Evolutionary conservation across 2,329 filamentous ascomycete species (phyloP), one percentile per base, ranked within the genome.

Genomic region (Chaetomiaceae sp.): DNA sequence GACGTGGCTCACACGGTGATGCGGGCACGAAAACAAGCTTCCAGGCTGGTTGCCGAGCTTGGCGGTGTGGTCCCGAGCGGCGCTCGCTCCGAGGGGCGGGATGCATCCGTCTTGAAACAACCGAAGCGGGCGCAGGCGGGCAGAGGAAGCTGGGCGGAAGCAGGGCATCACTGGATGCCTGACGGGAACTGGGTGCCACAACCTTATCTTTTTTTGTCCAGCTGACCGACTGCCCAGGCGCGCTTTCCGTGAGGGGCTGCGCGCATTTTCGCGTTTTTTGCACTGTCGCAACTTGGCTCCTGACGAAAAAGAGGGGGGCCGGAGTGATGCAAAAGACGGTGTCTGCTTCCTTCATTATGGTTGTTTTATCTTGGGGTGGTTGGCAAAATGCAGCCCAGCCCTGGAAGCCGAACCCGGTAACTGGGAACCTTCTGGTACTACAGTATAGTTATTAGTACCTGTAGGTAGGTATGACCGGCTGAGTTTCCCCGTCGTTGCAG

Each of bases 161-260:
- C 14, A 20, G 18, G 46, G 50, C 34, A 29, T 30, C n/a, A 8
- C 23, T 42, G 37, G 44, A 32, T 44, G 42, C 33, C 41, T 38
- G 48, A 23, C 11, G 40, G 21, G n/a, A n/a, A n/a, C n/a, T n/a
- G n/a, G n/a, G n/a, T n/a, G n/a, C n/a, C n/a, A n/a, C n/a, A n/a
- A n/a, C 36, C 8, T 3, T 13, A 20, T 30, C 20, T 38, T 50
- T 43, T 40, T 54, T 54, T 54, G 52, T 54, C 41, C 52, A 21
- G 42, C 40, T 54, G 52, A 54, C 47, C 42, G 18, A 11, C 27
- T 32, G 47, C 36, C 42, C 40, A 51, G 44, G 36, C 33, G 47
- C 47, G 33, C 47, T 30, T 54, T 42, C 45, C 45, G 34, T 5
- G n/a, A 7, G 33, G 3, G 16, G 18, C 13, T 37, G 33, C 33